Conservation (phyloP, 1,139 yeast genomes). For the Saccharomyces pastorianus region DNA sequence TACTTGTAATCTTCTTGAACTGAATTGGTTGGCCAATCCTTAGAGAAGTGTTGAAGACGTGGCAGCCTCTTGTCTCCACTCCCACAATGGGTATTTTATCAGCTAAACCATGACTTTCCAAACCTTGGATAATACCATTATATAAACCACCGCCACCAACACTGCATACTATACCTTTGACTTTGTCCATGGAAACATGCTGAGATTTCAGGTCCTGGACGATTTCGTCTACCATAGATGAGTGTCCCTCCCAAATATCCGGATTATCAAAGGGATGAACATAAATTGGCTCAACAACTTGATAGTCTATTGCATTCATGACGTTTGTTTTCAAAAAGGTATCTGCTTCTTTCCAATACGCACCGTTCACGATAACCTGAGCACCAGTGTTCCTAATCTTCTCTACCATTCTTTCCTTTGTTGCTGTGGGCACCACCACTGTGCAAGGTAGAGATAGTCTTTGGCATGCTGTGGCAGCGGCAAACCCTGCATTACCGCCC, state of each 20-base stretch:
- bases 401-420: constrained; percentile 37
- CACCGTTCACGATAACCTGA: constrained; percentile 45
- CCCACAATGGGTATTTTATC: constrained; percentile 41
- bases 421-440: constrained; percentile 53
- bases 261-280: constrained; percentile 67
- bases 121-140: constrained; percentile 53
- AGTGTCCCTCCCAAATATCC: constrained; percentile 61
- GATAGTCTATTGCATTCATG: constrained; percentile 30
- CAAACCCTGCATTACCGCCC: constrained; percentile 76
- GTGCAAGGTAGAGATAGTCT: constrained; percentile 45
- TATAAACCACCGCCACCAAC: constrained; percentile 74
- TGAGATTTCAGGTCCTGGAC: constrained; percentile 34
- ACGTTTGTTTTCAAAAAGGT: constrained; percentile 37
- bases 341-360: constrained; percentile 63
- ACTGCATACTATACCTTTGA: constrained; percentile 57
- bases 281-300: constrained; percentile 39
- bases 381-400: constrained; percentile 45
- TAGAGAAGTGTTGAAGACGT: constrained; percentile 46
- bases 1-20: constrained; percentile 42
- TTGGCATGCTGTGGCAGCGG: constrained; percentile 57
- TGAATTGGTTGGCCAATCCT: constrained; percentile 39
- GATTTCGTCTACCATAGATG: constrained; percentile 52
- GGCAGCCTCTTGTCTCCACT: constrained; percentile 56
- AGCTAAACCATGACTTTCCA: constrained; percentile 36
- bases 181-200: constrained; percentile 21